Evolutionary conservation across 495 filamentous ascomycete species (phyloP).

Genomic region (Tuber indicum): DNA sequence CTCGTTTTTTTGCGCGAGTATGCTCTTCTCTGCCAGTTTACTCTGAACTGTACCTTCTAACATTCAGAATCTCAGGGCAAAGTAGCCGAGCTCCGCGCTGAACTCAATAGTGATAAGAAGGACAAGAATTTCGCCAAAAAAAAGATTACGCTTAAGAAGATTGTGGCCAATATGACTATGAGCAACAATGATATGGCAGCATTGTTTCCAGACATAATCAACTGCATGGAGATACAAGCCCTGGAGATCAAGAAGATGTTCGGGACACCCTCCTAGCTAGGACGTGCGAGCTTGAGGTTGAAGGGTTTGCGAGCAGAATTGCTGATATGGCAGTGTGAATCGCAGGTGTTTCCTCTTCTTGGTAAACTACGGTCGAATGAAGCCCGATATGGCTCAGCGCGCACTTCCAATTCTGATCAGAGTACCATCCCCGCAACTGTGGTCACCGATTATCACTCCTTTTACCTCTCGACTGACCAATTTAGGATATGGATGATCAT

Average conservation of each 20-base stretch:
- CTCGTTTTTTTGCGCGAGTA: slow-evolving; percentile 99
- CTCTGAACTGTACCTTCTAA: background rate
- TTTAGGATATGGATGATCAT: slow-evolving; percentile 83
- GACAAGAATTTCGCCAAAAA: slow-evolving; percentile 96
- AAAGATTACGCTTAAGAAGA: slow-evolving; percentile 99
- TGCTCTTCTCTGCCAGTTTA: slow-evolving; percentile 5
- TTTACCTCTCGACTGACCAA: slow-evolving; percentile 10
- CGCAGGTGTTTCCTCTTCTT: slow-evolving; percentile 92
- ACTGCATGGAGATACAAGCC: slow-evolving; percentile 86
- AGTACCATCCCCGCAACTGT: slow-evolving; percentile 48
- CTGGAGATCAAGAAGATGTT: slow-evolving; percentile 99
- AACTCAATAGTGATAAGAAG: slow-evolving; percentile 92
- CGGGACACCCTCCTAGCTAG: slow-evolving; percentile 33
- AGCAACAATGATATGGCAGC: slow-evolving; percentile 99
- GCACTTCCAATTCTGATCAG: slow-evolving; percentile 80
- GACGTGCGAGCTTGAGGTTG: background rate
- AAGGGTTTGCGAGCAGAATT: slow-evolving; percentile 16
- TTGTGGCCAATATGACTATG: slow-evolving; percentile 99
- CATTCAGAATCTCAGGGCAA: slow-evolving; percentile 64
- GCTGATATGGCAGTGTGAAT: slow-evolving; percentile 22
- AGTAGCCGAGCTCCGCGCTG: slow-evolving; percentile 91
- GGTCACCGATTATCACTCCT: slow-evolving; percentile 2
- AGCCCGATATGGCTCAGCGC: slow-evolving; percentile 88
- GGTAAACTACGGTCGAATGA: slow-evolving; percentile 92
- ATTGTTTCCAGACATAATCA: slow-evolving; percentile 89